Evolutionary conservation across 177 flowering plant genomes (phyloP), one percentile per base, ranked within the genome.

Genomic region (Vitis hybrid): DNA sequence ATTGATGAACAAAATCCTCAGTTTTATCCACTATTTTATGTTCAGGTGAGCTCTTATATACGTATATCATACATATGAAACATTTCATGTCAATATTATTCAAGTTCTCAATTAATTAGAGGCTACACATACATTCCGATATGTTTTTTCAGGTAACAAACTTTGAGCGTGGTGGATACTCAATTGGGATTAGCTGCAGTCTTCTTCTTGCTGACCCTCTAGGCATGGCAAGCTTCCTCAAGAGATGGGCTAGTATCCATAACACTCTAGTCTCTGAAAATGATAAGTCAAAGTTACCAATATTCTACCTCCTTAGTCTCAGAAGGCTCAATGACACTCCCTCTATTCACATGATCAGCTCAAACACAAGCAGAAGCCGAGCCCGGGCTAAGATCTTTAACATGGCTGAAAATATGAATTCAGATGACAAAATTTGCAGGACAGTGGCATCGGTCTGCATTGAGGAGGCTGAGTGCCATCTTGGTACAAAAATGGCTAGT

Each of bases 171-270:
- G 89, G 87, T 2, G 89, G 87, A 40, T 85, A 81, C 63, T 76
- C 91, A 18, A 50, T 87, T 56, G 89, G 91, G 51, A 78, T 87
- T 2, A 82, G 86, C 66, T 79, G 80, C 70, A 87, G 86, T 74
- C 76, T 81, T n/a, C 76, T 81, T n/a, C 60, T 87, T 15, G 82
- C 79, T 8, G 89, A 87, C 70, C 79, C 86, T 12, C 60, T 81
- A 17, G 14, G 63, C 40, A 66, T 76, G 49, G 51, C 71, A 56
- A 75, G 70, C 70, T 84, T 87, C 73, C 60, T 85, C 56, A 66
- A 67, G 52, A 73, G 15, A 68, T 85, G 88, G 89, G 70, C 84
- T 13, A 10, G 60, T 10, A 72, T 75, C 51, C 91, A 85, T 67
- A 67, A 32, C 14, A 66, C 55, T 1, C 18, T 80, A 1, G 9